A percentile compares a stretch with the other conserved stretches of the same genome.
These are phyloP conservation scores for Zizania latifolia DNA, from an alignment of 176 grass and related monocot genomes.

Conservation along the genomic window DNA sequence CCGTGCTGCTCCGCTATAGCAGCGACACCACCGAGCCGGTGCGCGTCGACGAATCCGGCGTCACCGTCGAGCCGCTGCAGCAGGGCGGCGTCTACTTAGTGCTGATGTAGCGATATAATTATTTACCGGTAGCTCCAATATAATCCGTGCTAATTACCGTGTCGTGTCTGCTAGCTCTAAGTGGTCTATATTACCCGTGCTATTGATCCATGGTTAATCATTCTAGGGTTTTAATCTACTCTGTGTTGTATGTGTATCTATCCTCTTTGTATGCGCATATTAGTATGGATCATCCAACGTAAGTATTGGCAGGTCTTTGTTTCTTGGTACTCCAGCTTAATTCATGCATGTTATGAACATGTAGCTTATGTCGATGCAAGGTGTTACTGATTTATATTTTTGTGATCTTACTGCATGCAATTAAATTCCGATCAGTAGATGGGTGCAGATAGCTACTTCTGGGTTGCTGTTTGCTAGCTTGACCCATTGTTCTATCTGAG, in stretches of 20 bases:
- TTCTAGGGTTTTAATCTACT: neutral
- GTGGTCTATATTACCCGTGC: neutral
- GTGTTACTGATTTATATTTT: neutral
- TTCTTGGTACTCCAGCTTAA: neutral
- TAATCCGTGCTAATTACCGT: too few relatives aligned
- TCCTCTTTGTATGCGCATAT: neutral
- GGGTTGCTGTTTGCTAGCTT: neutral
- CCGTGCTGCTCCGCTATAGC: conserved; percentile 22
- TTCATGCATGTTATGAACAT: neutral
- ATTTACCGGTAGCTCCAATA: neutral
- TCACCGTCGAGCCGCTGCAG: conserved; percentile 56
- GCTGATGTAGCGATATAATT: neutral
- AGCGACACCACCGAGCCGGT: conserved; percentile 31
- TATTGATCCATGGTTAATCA: neutral
- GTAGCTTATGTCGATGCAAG: neutral
- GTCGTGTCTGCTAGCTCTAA: neutral
- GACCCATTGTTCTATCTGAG: neutral
- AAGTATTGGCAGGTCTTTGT: neutral
- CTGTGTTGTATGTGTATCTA: neutral
- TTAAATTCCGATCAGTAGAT: neutral
- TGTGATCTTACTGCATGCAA: neutral
- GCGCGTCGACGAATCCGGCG: conserved; percentile 38
- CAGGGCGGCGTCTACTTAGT: conserved; percentile 44
- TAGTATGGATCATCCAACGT: too few relatives aligned
- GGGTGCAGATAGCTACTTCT: neutral